These are phyloP conservation scores for Schizothecium vesticola DNA, from an alignment of 495 filamentous ascomycete genomes.

Conservation along the genomic window DNA sequence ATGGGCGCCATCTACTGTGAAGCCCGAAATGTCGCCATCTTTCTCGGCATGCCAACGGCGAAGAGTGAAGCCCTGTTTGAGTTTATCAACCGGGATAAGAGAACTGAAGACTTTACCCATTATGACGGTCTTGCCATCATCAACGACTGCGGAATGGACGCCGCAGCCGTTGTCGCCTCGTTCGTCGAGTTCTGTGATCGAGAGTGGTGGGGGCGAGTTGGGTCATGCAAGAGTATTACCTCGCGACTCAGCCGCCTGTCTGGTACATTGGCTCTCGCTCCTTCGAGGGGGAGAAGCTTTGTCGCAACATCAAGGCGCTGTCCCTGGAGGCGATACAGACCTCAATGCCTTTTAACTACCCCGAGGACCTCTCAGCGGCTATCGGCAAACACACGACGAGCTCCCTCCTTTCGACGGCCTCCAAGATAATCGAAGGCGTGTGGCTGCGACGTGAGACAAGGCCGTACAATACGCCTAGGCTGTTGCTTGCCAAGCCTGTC, in stretches of 20 bases:
- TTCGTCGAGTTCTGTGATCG: conserved; percentile 1
- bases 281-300: background rate
- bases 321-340: background rate
- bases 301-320: background rate
- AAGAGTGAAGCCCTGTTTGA: background rate
- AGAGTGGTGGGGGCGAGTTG: background rate
- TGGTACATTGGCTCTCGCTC: background rate
- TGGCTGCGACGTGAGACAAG: background rate
- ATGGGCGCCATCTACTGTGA: background rate
- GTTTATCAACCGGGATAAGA: background rate
- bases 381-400: background rate
- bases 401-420: background rate
- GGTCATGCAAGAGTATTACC: conserved; percentile 1
- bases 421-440: background rate
- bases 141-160: background rate
- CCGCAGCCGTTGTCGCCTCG: background rate
- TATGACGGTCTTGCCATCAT: background rate
- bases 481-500: background rate
- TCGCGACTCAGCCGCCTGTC: background rate
- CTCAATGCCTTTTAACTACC: too few species aligned
- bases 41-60: background rate
- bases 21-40: background rate
- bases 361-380: background rate
- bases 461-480: background rate
- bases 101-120: background rate